Base-by-base conservation (phyloP, 352 stramenopile genomes). In the Pythium plurisporium region DNA sequence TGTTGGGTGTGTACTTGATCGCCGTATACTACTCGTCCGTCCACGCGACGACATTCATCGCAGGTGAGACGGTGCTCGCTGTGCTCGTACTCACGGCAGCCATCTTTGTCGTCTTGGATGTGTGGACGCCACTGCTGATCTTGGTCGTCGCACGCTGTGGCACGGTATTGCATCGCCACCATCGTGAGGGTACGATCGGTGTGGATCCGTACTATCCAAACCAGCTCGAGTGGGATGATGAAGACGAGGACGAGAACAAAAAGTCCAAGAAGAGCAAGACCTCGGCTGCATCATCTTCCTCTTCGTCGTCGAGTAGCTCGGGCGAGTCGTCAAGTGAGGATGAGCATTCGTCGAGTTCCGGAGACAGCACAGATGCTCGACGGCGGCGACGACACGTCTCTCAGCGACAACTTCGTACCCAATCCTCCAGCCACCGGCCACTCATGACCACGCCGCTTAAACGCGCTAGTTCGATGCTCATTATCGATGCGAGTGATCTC, bases 11-110 rank as follows among this genome's bases (percentile, higher is more conserved):
- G 8, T 92, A 92, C 67, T 45, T 89, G 5, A 40, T 88, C n/a
- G 65, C 83, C n/a, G 82, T 85, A 30, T 76, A 82, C 37, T 92
- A 89, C 48, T 67, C 76, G 23, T 76, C 79, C 5, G 67, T 89
- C 46, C 79, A 87, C 34, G 72, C 73, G 29, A 76, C 75, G 2
- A 72, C 81, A 43, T 74, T 82, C 34, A 69, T 91, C 27, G 72
- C 72, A 0, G 66, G 69, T 5, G 64, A 59, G 33, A 70, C 65
- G 0, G 64, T 88, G 5, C 59, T 74, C 17, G 54, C 59, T 2
- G 52, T 90, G 36, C 49, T 92, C 11, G 64, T 55, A 0, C 52
- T 78, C 23, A 79, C 73, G n/a, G 76, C 51, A 5, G 20, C 75
- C 9, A 52, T 87, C 17, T 48, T 77, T 27, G 37, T 92, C 3